Base-by-base conservation (phyloP, 2,329 filamentous ascomycete genomes). In the Trichoderma sp. region DNA sequence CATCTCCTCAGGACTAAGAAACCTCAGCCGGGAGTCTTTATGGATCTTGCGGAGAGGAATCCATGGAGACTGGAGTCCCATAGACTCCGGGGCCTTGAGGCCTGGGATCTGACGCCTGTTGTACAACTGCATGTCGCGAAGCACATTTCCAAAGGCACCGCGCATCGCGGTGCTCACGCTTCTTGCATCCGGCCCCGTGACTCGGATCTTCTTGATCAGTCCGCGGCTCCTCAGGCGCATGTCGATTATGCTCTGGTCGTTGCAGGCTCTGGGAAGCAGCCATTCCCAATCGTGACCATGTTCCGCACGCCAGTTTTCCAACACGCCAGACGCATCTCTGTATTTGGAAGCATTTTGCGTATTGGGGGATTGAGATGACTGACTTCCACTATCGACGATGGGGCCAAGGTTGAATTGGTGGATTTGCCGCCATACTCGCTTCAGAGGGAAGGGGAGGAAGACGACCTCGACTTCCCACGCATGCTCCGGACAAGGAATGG, bases 401-500 rank as follows among this genome's bases (percentile, higher is more conserved):
- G 76, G 70, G 24, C 77, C 77, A 26, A 72, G 65, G 56, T 78
- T 79, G 72, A 87, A 85, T 3, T 85, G 79, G 67, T 78, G 73
- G 4, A 79, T 74, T 51, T 79, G 78, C 66, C 84, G 78, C 85
- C 85, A 88, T 6, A 88, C 70, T 24, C 80, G 81, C 69, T 82
- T 84, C 7, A 87, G 76, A 1, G 83, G 81, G 74, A 91, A 94
- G 1, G 91, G 91, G 7, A 93, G 74, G 65, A 93, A 86, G 1
- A 93, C 86, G 5, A 93, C 88, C 72, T 93, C 90, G 1, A 94
- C 79, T 68, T 90, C 85, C 89, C 90, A 93, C 0, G 90, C 89
- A 47, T 85, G 81, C 48, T 78, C 76, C 30, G 80, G 79, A 0
- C 89, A 87, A n/a, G 90, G 90, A 34, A 87, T 75, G 10, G 83